Evolutionary conservation across 371 early-diverging fungal species (phyloP), one percentile per base, ranked within the genome.

Genomic region (Saksenaea oblongispora): DNA sequence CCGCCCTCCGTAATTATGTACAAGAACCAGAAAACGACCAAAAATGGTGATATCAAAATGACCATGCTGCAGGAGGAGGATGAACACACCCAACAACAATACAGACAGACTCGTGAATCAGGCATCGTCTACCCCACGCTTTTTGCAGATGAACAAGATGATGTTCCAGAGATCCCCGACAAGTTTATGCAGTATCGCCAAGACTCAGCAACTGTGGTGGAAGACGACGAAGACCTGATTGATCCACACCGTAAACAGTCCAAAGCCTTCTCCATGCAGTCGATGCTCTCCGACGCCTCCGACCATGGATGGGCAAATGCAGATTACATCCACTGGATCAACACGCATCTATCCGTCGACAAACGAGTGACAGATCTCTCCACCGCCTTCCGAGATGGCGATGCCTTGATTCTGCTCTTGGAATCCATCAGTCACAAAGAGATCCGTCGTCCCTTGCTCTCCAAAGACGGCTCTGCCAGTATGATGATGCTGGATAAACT

Each of bases 1-100:
- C 88, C 89, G 15, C 88, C 89, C n/a, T 85, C 85, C 8, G 79
- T 79, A 37, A 70, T 82, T 17, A 76, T 80, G 78, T 77, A 74
- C 53, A 76, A 76, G n/a, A 67, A 61, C 24, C 68, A 66, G 63
- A 70, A 71, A 56, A 64, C 59, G 42, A 41, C 57, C 24, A 44
- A 22, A 22, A 35, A 14, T 34, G 62, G 58, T 41, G 69, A 71
- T n/a, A 59, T 64, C 7, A 67, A 61, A 35, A 71, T 69, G 69
- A 17, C 55, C 13, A 70, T 69, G 66, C 15, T 77, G 26, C 64
- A 58, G 37, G 78, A 77, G 61, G 70, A 68, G 63, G 73, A 67
- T 18, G 63, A 63, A 53, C 18, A 24, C 24, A 34, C 31, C 44
- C 31, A 31, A 31, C 31, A 31, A n/a, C 58, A 37, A 27, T 55